phyloP scores from a whole-genome alignment of 2,329 filamentous ascomycete genomes.

The Chaetomiaceae sp. region DNA sequence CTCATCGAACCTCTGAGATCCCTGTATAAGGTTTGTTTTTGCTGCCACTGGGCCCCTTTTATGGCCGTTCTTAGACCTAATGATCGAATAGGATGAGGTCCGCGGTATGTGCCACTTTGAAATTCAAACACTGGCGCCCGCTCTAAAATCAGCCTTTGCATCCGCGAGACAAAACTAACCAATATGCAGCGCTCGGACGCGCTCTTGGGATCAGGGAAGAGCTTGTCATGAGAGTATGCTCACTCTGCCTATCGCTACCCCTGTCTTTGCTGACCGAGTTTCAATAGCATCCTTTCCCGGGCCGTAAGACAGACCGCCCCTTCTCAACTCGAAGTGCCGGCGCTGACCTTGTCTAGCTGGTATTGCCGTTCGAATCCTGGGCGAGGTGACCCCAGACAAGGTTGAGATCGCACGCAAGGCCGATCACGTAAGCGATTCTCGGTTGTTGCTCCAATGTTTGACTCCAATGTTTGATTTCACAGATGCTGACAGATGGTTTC shows the following conservation, averaged over 20 bases:
- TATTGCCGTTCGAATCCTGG: constrained; percentile 75
- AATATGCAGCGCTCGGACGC: constrained; percentile 18
- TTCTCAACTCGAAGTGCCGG: background rate
- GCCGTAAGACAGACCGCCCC: constrained; percentile 14
- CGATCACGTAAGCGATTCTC: constrained; percentile 42
- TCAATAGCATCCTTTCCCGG: constrained; percentile 30
- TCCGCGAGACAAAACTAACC: constrained; percentile 1
- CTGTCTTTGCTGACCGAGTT: constrained; percentile 1
- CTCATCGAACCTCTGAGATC: constrained; percentile 75
- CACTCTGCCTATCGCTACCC: constrained; percentile 12
- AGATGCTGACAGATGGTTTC: background rate
- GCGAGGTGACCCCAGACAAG: constrained; percentile 75
- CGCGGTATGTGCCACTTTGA: constrained; percentile 15
- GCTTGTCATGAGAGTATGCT: constrained; percentile 23
- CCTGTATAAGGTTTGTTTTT: constrained; percentile 70
- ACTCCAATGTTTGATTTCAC: background rate
- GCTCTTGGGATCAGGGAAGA: constrained; percentile 21
- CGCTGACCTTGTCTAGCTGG: constrained; percentile 31
- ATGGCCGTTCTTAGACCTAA: background rate
- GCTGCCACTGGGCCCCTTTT: background rate
- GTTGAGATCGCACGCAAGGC: constrained; percentile 76
- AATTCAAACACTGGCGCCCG: background rate
- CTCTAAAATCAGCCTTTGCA: background rate
- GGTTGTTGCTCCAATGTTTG: background rate
- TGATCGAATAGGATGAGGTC: constrained; percentile 19